Evolutionary conservation across 78 protist species (phyloP).

Genomic region (Ministeria vibrans): DNA sequence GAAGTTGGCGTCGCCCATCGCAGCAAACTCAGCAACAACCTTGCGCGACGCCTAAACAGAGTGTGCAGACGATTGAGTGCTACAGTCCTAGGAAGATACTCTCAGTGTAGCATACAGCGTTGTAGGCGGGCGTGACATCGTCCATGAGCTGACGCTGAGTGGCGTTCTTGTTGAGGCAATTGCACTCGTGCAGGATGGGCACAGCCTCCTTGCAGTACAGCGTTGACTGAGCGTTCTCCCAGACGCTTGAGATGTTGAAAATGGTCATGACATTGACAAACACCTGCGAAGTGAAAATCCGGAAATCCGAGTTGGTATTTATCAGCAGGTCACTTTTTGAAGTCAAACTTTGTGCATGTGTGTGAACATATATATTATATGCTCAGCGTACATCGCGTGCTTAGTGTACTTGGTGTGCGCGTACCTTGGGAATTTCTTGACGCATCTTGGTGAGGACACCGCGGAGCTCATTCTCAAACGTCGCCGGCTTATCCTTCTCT

Average conservation of each 20-base stretch:
- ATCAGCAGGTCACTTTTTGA: too few relatives aligned
- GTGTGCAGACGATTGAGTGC: neutral
- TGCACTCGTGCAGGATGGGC: neutral
- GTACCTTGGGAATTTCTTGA: neutral
- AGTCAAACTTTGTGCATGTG: too few relatives aligned
- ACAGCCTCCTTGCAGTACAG: neutral
- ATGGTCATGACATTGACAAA: constrained; percentile 10
- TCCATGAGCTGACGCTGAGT: neutral
- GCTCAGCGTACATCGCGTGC: too few relatives aligned
- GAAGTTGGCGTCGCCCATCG: neutral
- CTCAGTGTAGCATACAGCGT: neutral
- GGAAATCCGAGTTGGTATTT: too few relatives aligned
- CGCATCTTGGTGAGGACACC: neutral
- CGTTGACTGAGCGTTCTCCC: neutral
- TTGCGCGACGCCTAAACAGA: too few relatives aligned
- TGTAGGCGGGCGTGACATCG: neutral
- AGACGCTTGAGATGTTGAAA: constrained; percentile 10
- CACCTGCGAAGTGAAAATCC: too few relatives aligned
- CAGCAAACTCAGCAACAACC: neutral
- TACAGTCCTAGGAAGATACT: neutral
- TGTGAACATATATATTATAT: too few relatives aligned
- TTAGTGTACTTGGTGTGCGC: too few relatives aligned
- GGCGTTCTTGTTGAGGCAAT: neutral
- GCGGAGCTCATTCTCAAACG: neutral
- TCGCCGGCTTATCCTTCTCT: neutral